These are phyloP conservation scores for Geotrichum phurueaensis DNA, from an alignment of 1,139 yeast species.

Conservation along the genomic window DNA sequence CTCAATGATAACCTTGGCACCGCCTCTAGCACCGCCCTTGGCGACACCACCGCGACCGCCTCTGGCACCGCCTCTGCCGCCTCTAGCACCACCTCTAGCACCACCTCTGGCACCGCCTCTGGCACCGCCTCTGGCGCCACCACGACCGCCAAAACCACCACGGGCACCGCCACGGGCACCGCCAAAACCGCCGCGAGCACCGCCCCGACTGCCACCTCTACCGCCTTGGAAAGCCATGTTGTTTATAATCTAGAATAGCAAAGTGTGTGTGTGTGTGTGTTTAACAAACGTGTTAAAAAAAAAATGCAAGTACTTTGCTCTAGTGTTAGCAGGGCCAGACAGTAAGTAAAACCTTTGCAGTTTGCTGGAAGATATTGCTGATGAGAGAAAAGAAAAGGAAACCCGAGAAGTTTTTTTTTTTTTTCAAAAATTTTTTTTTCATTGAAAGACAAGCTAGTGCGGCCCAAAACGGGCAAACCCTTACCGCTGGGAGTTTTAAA, in stretches of 20 bases:
- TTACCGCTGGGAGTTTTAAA: not conserved
- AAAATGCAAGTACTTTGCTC: not conserved
- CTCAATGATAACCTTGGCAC: slow-evolving; percentile 93
- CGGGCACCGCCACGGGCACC: slow-evolving; percentile 38
- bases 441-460: not conserved
- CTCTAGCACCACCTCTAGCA: slow-evolving; percentile 36
- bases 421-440: not conserved
- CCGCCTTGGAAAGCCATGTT: slow-evolving; percentile 5
- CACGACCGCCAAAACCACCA: slow-evolving; percentile 33
- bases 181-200: slow-evolving; percentile 34
- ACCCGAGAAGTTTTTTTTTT: slow-evolving; percentile 3
- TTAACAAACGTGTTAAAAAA: not conserved
- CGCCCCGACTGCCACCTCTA: slow-evolving; percentile 18
- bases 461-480: not conserved
- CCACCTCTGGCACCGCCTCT: slow-evolving; percentile 32
- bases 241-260: not conserved
- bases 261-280: not conserved
- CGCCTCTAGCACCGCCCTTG: slow-evolving; percentile 73
- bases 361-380: not conserved
- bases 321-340: not conserved
- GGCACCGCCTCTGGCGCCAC: slow-evolving; percentile 29
- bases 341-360: not conserved
- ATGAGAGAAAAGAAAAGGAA: not conserved
- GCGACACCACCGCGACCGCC: slow-evolving; percentile 48
- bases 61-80: slow-evolving; percentile 40